Percentiles rank a stretch among this genome's conserved stretches.
phyloP scores from a whole-genome alignment of 495 filamentous ascomycete species.

The Clavariopsis aquatica region DNA sequence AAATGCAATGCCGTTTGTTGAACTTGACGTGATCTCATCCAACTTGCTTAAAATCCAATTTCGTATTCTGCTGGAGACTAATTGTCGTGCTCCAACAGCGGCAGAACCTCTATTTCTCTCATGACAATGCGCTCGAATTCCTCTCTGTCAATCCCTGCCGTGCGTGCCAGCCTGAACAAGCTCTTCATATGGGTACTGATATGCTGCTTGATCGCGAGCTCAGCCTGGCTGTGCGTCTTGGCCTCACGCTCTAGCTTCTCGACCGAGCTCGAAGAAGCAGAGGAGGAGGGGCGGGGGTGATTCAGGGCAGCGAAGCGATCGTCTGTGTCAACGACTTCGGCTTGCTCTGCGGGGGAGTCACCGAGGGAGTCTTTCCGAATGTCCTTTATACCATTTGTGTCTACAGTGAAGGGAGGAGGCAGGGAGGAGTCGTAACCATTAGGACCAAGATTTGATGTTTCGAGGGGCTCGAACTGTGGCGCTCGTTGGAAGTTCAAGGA shows the following conservation, averaged over 20 bases:
- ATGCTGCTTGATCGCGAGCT: conserved; percentile 85
- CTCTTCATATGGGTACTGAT: conserved; percentile 86
- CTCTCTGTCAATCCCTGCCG: conserved; percentile 74
- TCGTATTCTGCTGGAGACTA: neutral
- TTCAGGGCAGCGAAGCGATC: conserved; percentile 26
- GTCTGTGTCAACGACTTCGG: conserved; percentile 10
- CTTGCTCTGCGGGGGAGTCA: conserved; percentile 11
- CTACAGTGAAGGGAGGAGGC: conserved; percentile 8
- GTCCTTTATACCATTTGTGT: conserved; percentile 2
- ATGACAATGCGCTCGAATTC: conserved; percentile 82
- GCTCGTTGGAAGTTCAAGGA: conserved; percentile 35
- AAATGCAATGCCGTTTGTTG: neutral
- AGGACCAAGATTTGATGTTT: conserved; percentile 23
- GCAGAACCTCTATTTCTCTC: conserved; percentile 76
- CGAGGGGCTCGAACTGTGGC: conserved; percentile 36
- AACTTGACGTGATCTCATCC: neutral
- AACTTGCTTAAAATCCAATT: neutral
- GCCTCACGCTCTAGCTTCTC: conserved; percentile 43
- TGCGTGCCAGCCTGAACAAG: conserved; percentile 76
- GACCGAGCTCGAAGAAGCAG: conserved; percentile 36
- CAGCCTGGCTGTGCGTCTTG: conserved; percentile 64
- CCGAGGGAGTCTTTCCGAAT: conserved; percentile 8
- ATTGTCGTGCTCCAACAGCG: conserved; percentile 70
- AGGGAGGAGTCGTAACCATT: conserved; percentile 26
- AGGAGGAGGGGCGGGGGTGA: conserved; percentile 38